These are phyloP conservation scores for Xylaria venustula DNA, from an alignment of 495 filamentous ascomycete species.

Conservation along the genomic window DNA sequence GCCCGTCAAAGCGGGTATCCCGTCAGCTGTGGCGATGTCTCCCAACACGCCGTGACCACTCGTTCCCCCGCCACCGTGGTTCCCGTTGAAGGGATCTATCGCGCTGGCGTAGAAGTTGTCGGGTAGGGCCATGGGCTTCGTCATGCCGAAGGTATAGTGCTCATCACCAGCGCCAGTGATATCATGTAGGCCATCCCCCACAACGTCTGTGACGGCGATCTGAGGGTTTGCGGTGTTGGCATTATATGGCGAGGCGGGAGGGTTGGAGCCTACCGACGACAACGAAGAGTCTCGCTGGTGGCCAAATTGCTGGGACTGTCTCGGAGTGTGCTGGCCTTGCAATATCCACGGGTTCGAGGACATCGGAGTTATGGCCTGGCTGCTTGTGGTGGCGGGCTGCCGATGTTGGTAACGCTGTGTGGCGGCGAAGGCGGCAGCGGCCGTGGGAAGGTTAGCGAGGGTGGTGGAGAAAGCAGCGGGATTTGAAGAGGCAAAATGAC, in stretches of 20 bases:
- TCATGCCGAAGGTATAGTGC: constrained; percentile 38
- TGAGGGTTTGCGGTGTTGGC: constrained; percentile 52
- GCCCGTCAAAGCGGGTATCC: constrained; percentile 25
- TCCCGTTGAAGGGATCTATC: constrained; percentile 16
- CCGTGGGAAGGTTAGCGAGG: constrained; percentile 37
- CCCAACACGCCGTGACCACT: constrained; percentile 18
- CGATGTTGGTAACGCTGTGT: constrained; percentile 23
- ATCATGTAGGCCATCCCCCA: constrained; percentile 37
- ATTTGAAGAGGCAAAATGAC: constrained; percentile 1
- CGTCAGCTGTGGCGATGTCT: constrained; percentile 22
- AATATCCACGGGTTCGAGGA: constrained; percentile 44
- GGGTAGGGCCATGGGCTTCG: constrained; percentile 31
- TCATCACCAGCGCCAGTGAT: constrained; percentile 33
- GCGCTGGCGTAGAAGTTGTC: constrained; percentile 36
- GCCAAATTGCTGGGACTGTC: constrained; percentile 36
- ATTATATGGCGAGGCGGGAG: constrained; percentile 54
- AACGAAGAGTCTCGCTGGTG: constrained; percentile 56
- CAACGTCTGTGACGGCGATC: constrained; percentile 47
- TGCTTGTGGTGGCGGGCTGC: constrained; percentile 14
- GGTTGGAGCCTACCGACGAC: constrained; percentile 55
- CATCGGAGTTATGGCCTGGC: constrained; percentile 35
- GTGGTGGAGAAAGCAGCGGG: constrained; percentile 31
- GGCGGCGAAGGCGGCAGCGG: constrained; percentile 31
- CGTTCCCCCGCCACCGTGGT: constrained; percentile 15
- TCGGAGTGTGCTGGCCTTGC: constrained; percentile 39